Percentiles rank a stretch among this genome's conserved stretches.
phyloP scores from a whole-genome alignment of 2,329 filamentous ascomycete species.

The Scedosporium aurantiacum region DNA sequence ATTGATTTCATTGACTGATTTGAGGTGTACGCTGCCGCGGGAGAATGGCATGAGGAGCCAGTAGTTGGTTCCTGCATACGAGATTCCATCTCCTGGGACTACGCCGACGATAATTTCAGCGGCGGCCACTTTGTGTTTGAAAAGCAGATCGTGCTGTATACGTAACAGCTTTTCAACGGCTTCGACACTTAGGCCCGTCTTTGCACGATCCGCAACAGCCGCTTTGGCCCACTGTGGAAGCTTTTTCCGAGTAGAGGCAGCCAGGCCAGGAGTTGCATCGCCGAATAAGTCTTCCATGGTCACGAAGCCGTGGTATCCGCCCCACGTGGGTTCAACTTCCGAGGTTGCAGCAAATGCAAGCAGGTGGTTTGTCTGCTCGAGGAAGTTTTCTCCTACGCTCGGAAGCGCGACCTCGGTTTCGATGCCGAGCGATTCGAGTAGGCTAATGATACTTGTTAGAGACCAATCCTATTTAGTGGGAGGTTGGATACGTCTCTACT shows the following conservation, averaged over 20 bases:
- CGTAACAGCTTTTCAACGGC: conserved; percentile 28
- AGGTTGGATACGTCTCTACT: conserved; percentile 7
- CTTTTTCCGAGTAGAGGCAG: conserved; percentile 14
- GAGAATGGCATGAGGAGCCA: conserved; percentile 28
- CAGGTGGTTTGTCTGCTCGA: conserved; percentile 16
- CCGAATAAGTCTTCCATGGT: conserved; percentile 25
- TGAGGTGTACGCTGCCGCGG: conserved; percentile 47
- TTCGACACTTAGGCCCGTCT: conserved; percentile 16
- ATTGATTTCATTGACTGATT: conserved; percentile 20
- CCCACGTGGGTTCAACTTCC: conserved; percentile 5
- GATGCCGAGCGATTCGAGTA: conserved; percentile 29
- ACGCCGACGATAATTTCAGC: conserved; percentile 32
- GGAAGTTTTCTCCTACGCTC: conserved; percentile 32
- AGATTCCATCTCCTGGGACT: conserved; percentile 18
- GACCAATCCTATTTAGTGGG: conserved; percentile 15
- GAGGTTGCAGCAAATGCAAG: conserved; percentile 16
- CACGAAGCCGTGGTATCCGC: conserved; percentile 21
- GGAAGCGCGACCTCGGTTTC: conserved; percentile 27
- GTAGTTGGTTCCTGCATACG: conserved; percentile 16
- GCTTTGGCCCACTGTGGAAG: conserved; percentile 20
- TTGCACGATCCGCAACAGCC: conserved; percentile 14
- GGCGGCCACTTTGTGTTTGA: conserved; percentile 30
- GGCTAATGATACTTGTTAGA: conserved; percentile 20
- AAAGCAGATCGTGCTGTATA: conserved; percentile 37
- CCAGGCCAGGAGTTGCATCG: conserved; percentile 13